A percentile compares a stretch with the other conserved stretches of the same genome.
Conservation (phyloP, 2,329 filamentous ascomycete genomes). For the Fusarium sp. region DNA sequence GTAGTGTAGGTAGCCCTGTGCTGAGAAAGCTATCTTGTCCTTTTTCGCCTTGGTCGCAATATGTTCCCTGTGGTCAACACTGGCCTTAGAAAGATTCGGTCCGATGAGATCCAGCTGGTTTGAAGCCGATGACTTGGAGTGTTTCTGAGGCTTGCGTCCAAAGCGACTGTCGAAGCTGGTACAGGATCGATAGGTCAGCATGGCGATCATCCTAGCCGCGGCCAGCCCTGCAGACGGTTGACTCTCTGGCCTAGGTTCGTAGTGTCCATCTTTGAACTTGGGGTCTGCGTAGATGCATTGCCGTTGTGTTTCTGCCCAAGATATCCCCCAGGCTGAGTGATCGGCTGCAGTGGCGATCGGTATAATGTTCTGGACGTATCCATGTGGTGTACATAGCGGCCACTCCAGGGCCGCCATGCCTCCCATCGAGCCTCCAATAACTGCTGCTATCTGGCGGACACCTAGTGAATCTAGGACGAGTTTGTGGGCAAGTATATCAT, state of each 20-base stretch:
- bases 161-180: slow-evolving; percentile 7
- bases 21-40: neutral
- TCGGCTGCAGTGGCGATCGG: slow-evolving; percentile 8
- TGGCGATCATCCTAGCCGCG: slow-evolving; percentile 7
- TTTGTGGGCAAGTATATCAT: neutral
- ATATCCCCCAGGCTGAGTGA: slow-evolving; percentile 14
- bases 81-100: too few relatives aligned
- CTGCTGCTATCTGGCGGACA: neutral
- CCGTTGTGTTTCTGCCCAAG: slow-evolving; percentile 7
- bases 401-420: slow-evolving; percentile 12
- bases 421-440: slow-evolving; percentile 15
- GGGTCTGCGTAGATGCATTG: slow-evolving; percentile 9
- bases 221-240: neutral
- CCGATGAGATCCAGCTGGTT: neutral
- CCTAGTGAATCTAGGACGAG: slow-evolving; percentile 2
- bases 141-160: neutral
- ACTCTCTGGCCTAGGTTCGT: neutral
- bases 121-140: neutral
- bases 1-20: slow-evolving; percentile 14
- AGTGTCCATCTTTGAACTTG: slow-evolving; percentile 5
- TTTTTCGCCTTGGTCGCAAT: neutral
- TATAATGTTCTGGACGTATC: slow-evolving; percentile 7
- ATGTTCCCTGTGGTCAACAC: neutral
- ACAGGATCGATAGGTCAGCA: slow-evolving; percentile 13
- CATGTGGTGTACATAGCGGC: neutral